These are phyloP conservation scores for Forsythia suspensa DNA, from an alignment of 257 asterid species.

Conservation along the genomic window DNA sequence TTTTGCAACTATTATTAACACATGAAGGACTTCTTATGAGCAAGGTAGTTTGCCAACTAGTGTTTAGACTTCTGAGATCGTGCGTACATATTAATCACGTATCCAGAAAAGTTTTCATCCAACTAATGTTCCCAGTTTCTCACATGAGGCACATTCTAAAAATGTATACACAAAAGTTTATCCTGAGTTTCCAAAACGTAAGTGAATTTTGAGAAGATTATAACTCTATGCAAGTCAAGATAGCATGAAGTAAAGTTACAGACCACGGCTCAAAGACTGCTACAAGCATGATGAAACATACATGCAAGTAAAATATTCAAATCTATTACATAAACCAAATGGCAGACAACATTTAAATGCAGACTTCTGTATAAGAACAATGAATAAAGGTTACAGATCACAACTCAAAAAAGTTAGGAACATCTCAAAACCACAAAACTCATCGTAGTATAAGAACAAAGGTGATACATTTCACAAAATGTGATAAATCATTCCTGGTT, in stretches of 20 bases:
- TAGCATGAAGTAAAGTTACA: not conserved
- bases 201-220: not conserved
- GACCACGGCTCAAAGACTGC: slow-evolving; percentile 29
- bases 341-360: not conserved
- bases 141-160: not conserved
- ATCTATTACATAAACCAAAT: not conserved
- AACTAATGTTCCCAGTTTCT: not conserved
- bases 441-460: slow-evolving; percentile 12
- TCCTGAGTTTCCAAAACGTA: not conserved
- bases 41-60: not conserved
- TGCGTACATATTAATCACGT: no score
- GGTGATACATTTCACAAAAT: slow-evolving; percentile 10
- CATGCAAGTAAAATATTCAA: not conserved
- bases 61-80: not conserved
- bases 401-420: slow-evolving; percentile 28
- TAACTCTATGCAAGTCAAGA: not conserved
- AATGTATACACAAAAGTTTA: not conserved
- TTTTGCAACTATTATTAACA: not conserved
- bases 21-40: not conserved
- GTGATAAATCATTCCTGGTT: slow-evolving; percentile 28
- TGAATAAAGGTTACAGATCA: slow-evolving; percentile 7
- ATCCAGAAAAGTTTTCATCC: not conserved
- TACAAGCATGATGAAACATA: not conserved
- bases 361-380: not conserved
- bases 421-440: slow-evolving; percentile 27